Evolutionary conservation across 352 stramenopile genomes (phyloP).

Genomic region (Thraustotheca clavata): DNA sequence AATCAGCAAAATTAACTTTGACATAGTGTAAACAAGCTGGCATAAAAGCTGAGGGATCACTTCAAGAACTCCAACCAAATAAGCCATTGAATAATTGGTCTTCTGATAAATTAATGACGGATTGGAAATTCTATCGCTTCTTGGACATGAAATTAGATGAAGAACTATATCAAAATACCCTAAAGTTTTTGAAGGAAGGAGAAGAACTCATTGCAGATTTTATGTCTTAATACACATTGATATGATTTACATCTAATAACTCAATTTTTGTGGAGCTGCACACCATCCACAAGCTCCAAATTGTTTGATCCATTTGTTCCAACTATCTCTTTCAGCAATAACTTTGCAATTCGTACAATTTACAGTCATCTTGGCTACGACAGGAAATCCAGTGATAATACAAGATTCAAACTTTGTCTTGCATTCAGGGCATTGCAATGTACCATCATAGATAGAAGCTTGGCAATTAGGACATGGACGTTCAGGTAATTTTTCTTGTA

Average conservation of each 20-base stretch:
- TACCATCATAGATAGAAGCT: slow-evolving; percentile 83
- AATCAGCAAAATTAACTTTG: too few species aligned
- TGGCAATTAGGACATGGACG: slow-evolving; percentile 61
- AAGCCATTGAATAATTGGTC: too few species aligned
- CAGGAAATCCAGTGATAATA: slow-evolving; percentile 88
- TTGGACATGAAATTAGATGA: neutral
- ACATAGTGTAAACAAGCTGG: too few species aligned
- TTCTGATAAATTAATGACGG: too few species aligned
- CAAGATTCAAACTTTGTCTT: slow-evolving; percentile 72
- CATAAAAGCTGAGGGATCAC: too few species aligned
- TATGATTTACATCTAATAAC: slow-evolving; percentile 36
- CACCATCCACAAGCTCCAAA: slow-evolving; percentile 79
- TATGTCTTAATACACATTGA: too few species aligned
- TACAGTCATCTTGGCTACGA: slow-evolving; percentile 77
- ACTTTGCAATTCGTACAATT: slow-evolving; percentile 85
- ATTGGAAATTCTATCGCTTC: too few species aligned
- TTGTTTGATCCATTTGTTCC: slow-evolving; percentile 86
- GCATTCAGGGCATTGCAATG: slow-evolving; percentile 66
- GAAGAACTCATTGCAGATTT: neutral
- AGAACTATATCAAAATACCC: neutral
- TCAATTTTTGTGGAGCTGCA: slow-evolving; percentile 75
- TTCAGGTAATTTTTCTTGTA: slow-evolving; percentile 85
- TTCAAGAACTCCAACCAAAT: too few species aligned
- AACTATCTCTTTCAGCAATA: slow-evolving; percentile 75
- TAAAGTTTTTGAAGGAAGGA: neutral